Evolutionary conservation across 805 yeast species (phyloP), one percentile per base, ranked within the genome.

Genomic region (Saccharomyces jurei): DNA sequence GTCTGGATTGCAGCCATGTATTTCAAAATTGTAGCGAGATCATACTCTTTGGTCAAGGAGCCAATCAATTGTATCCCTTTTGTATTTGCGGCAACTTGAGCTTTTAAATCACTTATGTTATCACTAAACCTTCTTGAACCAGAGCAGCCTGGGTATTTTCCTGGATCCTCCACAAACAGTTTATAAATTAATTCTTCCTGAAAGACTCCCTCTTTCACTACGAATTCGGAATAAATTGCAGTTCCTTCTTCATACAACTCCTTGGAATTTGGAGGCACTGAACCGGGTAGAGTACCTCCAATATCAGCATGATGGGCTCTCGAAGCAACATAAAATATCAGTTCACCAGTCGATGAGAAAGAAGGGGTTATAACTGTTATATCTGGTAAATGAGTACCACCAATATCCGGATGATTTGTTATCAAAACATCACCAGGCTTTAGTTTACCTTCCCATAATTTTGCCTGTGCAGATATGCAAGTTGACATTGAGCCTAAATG

Each of bases 251-350:
- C 91, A 76, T 82, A 86, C 46, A 92, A 72, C 56, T 83, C 83
- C 63, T 84, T 88, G 1, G 97, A 89, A 65, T 86, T 83, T 9
- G 97, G 96, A 14, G 97, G 97, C 90, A 91, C 89, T 0, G 96
- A 86, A 0, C 97, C 97, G 0, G 97, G 96, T 36, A 89, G 72
- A 55, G 86, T 81, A 13, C 96, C 95, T 17, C 98, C 97, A 64
- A 92, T 91, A 70, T 91, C 98, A 5, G 97, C 91, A 71, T 92
- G 98, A 71, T 91, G 98, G 1, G 97, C 97, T 59, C 98, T 77
- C 0, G 96, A 85, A 0, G 97, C 98, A 13, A 89, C 90, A 76
- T 89, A 91, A 68, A 91, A 91, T 28, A 89, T 80, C 36, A 89
- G 77, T 52, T 74, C 69, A 6, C 75, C 79, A 25, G 73, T 76